Conservation (phyloP, 176 grass and related monocot species). For the Pontederia paniculata region DNA sequence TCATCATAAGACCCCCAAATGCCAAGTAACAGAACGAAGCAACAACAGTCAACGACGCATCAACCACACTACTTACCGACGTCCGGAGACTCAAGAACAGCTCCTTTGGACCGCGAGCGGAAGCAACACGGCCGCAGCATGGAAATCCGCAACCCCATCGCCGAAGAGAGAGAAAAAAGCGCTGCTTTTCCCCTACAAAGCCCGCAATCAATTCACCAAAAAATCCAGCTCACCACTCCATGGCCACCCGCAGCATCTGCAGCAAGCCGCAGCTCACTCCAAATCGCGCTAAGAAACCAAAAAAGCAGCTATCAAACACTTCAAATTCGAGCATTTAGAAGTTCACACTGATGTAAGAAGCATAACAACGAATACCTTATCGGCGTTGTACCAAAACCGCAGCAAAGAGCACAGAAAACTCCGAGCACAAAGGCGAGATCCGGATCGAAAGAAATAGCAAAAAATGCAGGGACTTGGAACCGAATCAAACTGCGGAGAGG, state of each 20-base stretch:
- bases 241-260: slow-evolving; percentile 3
- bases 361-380: neutral
- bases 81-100: slow-evolving; percentile 30
- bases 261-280: neutral
- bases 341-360: neutral
- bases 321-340: neutral
- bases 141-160: slow-evolving; percentile 66
- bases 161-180: neutral
- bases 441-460: neutral
- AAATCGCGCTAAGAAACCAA: neutral
- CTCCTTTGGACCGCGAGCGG: slow-evolving; percentile 38
- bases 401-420: no score
- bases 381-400: no score
- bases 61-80: slow-evolving; percentile 27
- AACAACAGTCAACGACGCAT: neutral
- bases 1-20: neutral
- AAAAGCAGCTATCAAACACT: neutral
- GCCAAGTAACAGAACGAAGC: neutral
- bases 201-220: slow-evolving; percentile 4
- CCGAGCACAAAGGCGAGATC: neutral
- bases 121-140: slow-evolving; percentile 48
- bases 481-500: neutral
- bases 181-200: neutral
- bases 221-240: neutral
- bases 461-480: neutral